Evolutionary conservation across 768 basidiomycete genomes (phyloP), one percentile per base, ranked within the genome.

Genomic region (Suillus tomentosus): DNA sequence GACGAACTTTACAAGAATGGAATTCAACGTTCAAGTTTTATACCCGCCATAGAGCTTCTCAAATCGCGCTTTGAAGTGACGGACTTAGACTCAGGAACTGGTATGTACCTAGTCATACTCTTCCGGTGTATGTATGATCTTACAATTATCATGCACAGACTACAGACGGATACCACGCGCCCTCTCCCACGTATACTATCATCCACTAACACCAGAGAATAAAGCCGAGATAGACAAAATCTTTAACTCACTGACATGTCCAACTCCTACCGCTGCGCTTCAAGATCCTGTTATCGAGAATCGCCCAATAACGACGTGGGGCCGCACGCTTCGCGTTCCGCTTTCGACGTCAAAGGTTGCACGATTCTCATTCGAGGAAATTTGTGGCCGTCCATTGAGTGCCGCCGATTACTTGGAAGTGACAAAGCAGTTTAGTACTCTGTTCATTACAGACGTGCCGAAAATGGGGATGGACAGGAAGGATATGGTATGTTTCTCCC

Each of bases 1-100:
- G 91, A 98, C 70, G 94, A 98, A 37, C 82, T 99, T 1, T 99
- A 99, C 82, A 96, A 96, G 85, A 99, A 99, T 67, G 97, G 97
- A 0, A 97, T 99, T 50, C 97, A 99, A 74, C 86, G 97, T 3
- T 85, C 90, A 5, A 96, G 94, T 71, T 99, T 99, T 78, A 73
- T 98, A 54, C 97, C 97, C 11, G 90, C 95, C 34, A 99, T 99
- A 64, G 92, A 98, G 56, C 83, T 99, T 36, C 85, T 99, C 68
- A 98, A 97, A 79, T 77, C 86, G 1, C 87, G 84, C 15, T 95
- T 97, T 66, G 86, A 90, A 56, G 89, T 99, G 15, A 92, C 91
- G 0, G 95, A 98, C 76, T 85, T 99, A 31, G 90, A 98, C 76
- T 98, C 96, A n/a, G 93, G 90, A 43, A 97, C 94, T 63, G 95